Conservation (phyloP, 768 basidiomycete species). For the Leccinum boreale region DNA sequence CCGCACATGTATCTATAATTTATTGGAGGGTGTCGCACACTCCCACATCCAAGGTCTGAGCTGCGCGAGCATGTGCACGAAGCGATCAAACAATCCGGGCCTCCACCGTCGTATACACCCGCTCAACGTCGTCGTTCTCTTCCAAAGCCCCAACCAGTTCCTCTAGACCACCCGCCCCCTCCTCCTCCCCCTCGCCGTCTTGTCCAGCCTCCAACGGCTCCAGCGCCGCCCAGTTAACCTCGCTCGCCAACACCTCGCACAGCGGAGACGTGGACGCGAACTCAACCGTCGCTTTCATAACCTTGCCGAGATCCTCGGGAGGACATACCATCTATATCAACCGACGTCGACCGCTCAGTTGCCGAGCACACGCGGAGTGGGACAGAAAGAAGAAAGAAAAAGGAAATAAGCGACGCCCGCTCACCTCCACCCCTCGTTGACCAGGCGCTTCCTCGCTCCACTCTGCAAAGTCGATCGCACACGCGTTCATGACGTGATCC, state of each 20-base stretch:
- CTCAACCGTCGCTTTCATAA: conserved; percentile 35
- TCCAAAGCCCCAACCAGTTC: conserved; percentile 51
- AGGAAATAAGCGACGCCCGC: neutral
- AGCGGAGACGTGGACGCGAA: conserved; percentile 24
- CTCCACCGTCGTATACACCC: conserved; percentile 56
- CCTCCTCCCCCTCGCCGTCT: conserved; percentile 35
- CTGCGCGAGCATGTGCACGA: conserved; percentile 7
- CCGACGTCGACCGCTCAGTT: neutral
- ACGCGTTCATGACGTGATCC: conserved; percentile 38
- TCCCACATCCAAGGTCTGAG: neutral
- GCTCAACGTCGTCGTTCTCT: conserved; percentile 54
- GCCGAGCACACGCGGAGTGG: neutral
- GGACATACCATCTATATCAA: conserved; percentile 43
- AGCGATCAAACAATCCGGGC: conserved; percentile 22
- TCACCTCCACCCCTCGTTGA: conserved; percentile 35
- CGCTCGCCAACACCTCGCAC: conserved; percentile 44
- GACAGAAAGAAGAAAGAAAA: too few species aligned
- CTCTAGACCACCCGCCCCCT: conserved; percentile 34
- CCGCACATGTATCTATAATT: neutral
- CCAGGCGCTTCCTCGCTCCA: conserved; percentile 30
- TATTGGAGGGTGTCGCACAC: neutral
- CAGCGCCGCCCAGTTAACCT: conserved; percentile 53
- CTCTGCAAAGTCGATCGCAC: conserved; percentile 45
- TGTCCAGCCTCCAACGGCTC: conserved; percentile 37
- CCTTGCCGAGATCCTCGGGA: conserved; percentile 36